Conservation (phyloP, 495 filamentous ascomycete species). For the Penicillium odoratum region DNA sequence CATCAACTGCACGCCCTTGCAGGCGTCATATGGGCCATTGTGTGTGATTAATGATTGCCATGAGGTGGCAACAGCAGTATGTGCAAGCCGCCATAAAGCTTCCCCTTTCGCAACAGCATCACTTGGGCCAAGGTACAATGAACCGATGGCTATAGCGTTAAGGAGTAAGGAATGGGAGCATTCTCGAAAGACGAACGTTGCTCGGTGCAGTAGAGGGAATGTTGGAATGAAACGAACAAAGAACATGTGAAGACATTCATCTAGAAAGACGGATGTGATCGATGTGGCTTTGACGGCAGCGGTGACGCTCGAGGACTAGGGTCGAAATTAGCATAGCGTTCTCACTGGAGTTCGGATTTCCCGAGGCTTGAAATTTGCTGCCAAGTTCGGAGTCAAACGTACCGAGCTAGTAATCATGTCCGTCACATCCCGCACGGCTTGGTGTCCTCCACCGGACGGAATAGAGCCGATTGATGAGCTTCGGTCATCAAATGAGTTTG, state of each 20-base stretch:
- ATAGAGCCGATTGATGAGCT: conserved; percentile 41
- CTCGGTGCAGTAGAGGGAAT: conserved; percentile 49
- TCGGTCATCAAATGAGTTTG: conserved; percentile 40
- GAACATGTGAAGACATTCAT: conserved; percentile 53
- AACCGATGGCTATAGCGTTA: conserved; percentile 52
- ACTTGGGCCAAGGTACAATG: conserved; percentile 48
- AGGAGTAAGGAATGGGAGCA: conserved; percentile 48
- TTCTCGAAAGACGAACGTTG: conserved; percentile 51
- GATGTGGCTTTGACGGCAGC: conserved; percentile 48
- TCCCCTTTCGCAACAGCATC: conserved; percentile 49
- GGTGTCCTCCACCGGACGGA: conserved; percentile 44
- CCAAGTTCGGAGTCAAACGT: conserved; percentile 12
- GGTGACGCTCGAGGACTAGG: conserved; percentile 46
- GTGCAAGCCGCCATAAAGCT: conserved; percentile 47
- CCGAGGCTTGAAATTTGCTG: background rate
- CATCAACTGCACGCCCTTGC: conserved; percentile 48
- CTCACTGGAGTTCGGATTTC: too few relatives aligned
- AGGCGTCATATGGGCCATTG: conserved; percentile 46
- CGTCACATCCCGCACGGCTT: conserved; percentile 49
- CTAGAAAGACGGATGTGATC: conserved; percentile 49
- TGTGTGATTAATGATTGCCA: conserved; percentile 52
- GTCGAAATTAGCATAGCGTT: background rate
- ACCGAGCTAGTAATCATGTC: conserved; percentile 51
- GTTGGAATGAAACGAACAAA: conserved; percentile 51
- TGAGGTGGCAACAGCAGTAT: conserved; percentile 50